Base-by-base conservation (phyloP, 106 monocot genomes). In the Dioscorea zingiberensis region DNA sequence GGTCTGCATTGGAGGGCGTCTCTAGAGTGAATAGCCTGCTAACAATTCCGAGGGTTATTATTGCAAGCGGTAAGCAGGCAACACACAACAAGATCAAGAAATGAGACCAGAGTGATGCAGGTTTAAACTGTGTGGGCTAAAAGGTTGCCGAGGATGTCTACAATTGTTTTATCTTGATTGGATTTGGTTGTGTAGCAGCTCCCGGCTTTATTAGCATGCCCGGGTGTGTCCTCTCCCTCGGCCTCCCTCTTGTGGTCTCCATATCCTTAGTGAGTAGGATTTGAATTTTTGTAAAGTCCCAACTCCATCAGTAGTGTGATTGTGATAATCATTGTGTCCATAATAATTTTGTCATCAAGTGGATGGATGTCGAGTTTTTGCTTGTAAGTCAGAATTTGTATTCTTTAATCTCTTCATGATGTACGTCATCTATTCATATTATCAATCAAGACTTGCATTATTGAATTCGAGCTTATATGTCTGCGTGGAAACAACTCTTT, bases 1-100 rank as follows among this genome's bases (percentile, higher is more conserved):
- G 79, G 79, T 84, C 79, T 25, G 82, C 82, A 14, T 54, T 84
- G 27, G 84, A 79, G 64, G 75, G 84, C 17, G 76, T 84, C 21
- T 64, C 79, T 14, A 67, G 84, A 45, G 79, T 73, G 58, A 76
- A 84, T 60, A 84, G 79, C 27, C 60, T 84, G 57, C 32, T 84
- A 24, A 79, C 84, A 1, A 67, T 84, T 13, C 79, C 84, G 45
- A 84, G 79, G 69, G 76, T 72, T 21, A 55, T 72, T 21, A 55
- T 76, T 30, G 38, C 49, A 16, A 44, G 21, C 10, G 60, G 19
- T 12, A 58, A 62, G 14, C 59, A 27, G 19, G 9, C 54, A 19
- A 8, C 48, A 74, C 63, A 48, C 58, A 64, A 21, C 9, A 65
- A 77, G 24, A 48, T n/a, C 7, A n/a, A 58, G 25, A 80, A 63